Conservation (phyloP, 768 basidiomycete genomes). For the Pleurotus tuoliensis region DNA sequence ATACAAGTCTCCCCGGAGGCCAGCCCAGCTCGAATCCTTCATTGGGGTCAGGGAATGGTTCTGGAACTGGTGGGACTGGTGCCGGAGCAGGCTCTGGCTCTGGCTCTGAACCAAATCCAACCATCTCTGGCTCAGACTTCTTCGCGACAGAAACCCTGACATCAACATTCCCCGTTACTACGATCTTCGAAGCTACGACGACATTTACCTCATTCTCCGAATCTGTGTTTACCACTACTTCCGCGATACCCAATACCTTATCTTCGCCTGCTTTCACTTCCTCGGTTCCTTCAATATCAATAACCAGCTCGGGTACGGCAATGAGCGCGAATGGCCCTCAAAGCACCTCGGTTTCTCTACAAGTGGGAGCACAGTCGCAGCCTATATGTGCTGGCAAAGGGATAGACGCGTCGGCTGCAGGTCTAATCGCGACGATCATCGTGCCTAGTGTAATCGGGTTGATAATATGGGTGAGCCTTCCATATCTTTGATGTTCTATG, state of each 20-base stretch:
- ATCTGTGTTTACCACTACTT: conserved; percentile 24
- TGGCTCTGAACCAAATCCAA: conserved; percentile 9
- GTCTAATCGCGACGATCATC: conserved; percentile 54
- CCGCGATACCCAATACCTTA: conserved; percentile 16
- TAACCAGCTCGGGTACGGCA: conserved; percentile 21
- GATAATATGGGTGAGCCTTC: conserved; percentile 59
- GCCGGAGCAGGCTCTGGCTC: conserved; percentile 11
- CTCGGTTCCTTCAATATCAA: conserved; percentile 14
- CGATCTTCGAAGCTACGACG: conserved; percentile 34
- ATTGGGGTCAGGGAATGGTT: neutral
- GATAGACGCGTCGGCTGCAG: conserved; percentile 58
- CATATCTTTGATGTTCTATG: neutral
- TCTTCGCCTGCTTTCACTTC: conserved; percentile 8
- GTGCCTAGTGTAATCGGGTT: conserved; percentile 58
- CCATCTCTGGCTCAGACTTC: neutral
- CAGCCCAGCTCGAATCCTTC: neutral
- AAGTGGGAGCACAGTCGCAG: conserved; percentile 19
- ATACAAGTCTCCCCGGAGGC: neutral
- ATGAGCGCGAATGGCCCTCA: conserved; percentile 15
- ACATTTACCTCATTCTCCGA: conserved; percentile 39
- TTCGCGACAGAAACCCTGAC: conserved; percentile 23
- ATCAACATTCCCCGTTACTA: conserved; percentile 32
- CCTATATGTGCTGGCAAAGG: conserved; percentile 63
- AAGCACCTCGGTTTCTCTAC: neutral
- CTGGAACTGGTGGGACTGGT: neutral